These are phyloP conservation scores for Daedalea quercina DNA, from an alignment of 768 basidiomycete genomes.

Conservation along the genomic window DNA sequence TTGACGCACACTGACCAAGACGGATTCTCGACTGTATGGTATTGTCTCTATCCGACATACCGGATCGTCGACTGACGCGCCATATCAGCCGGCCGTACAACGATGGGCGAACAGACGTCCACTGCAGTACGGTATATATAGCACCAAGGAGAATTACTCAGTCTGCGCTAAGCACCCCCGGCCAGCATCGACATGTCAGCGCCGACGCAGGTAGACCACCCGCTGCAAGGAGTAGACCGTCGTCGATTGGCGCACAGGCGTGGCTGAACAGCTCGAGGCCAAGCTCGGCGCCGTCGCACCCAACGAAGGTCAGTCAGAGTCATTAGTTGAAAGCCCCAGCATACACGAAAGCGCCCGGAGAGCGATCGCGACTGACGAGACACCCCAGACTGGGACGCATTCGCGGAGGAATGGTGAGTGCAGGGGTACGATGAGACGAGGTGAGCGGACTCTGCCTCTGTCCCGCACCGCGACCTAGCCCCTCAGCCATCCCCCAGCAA, in stretches of 20 bases:
- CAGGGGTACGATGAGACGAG: constrained; percentile 41
- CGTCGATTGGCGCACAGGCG: constrained; percentile 24
- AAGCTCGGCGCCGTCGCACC: not conserved
- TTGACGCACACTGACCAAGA: no score
- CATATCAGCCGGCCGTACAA: no score
- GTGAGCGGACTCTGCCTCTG: no score
- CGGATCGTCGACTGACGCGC: no score
- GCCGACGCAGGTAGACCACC: not conserved
- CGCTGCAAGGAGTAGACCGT: constrained; percentile 20
- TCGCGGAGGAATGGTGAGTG: constrained; percentile 54
- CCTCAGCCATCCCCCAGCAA: not conserved
- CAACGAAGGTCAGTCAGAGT: constrained; percentile 1
- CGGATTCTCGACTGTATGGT: no score
- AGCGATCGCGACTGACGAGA: not conserved
- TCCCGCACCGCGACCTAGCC: not conserved
- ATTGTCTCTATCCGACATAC: no score
- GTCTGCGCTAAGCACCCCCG: no score
- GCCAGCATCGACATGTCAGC: no score
- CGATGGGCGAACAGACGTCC: no score
- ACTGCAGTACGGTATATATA: no score
- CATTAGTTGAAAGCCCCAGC: no score
- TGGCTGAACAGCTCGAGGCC: constrained; percentile 10
- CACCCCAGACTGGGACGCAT: constrained; percentile 36
- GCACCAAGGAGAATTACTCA: no score
- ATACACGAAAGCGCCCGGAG: not conserved